Conservation (phyloP, 2,329 filamentous ascomycete genomes). For the Apiospora kogelbergensis region DNA sequence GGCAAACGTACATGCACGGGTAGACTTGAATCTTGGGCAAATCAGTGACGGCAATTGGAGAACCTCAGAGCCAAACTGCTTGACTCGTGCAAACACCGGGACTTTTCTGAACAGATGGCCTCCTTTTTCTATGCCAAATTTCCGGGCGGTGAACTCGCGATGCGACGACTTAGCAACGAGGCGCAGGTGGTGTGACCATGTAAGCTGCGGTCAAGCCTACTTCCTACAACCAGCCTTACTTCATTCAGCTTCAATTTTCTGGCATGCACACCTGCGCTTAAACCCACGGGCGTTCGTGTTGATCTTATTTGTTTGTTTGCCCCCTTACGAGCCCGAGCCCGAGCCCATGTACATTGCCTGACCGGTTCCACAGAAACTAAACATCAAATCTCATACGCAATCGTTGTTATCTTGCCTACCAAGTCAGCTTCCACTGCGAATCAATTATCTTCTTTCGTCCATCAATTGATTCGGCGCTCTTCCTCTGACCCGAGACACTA, state of each 20-base stretch:
- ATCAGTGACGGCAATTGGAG: not conserved
- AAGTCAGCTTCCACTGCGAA: not conserved
- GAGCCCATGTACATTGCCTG: not conserved
- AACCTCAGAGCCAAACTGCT: not conserved
- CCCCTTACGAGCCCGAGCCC: not conserved
- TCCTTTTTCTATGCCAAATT: not conserved
- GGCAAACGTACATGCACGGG: not conserved
- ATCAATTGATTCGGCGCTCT: not conserved
- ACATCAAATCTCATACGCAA: not conserved
- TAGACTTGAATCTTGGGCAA: not conserved
- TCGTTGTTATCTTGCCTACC: not conserved
- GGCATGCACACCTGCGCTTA: not conserved
- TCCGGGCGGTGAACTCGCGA: not conserved
- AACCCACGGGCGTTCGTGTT: not conserved
- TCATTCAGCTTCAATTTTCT: not conserved
- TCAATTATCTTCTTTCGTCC: not conserved
- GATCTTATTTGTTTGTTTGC: not conserved
- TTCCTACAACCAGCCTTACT: not conserved
- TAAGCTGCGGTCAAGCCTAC: not conserved
- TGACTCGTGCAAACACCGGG: not conserved
- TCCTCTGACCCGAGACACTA: not conserved
- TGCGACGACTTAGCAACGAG: not conserved
- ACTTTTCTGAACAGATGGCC: not conserved
- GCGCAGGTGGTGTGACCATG: not conserved
- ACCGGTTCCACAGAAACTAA: not conserved